Percentiles rank a stretch among this genome's conserved stretches.
phyloP scores from a whole-genome alignment of 2,329 filamentous ascomycete genomes.

The Davidsoniella neocaledoniae region DNA sequence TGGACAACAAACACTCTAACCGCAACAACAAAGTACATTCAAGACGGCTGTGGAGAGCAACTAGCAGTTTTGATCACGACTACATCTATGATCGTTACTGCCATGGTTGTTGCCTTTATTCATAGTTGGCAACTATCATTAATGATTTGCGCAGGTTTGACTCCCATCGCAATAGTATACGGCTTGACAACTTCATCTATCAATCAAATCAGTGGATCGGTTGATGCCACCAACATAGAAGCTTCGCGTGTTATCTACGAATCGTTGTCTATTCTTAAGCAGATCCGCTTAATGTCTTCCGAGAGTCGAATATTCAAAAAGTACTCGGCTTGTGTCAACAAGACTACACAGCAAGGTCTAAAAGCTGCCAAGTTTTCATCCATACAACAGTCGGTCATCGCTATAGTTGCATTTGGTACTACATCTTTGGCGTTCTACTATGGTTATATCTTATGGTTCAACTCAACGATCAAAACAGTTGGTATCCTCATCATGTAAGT shows the following conservation, averaged over 20 bases:
- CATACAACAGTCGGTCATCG: conserved; percentile 15
- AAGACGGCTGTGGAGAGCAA: conserved; percentile 37
- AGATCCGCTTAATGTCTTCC: conserved; percentile 27
- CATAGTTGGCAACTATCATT: conserved; percentile 36
- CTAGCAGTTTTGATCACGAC: conserved; percentile 27
- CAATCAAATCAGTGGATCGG: conserved; percentile 18
- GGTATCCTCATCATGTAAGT: conserved; percentile 16
- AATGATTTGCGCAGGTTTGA: conserved; percentile 28
- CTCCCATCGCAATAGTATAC: conserved; percentile 23
- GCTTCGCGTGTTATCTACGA: conserved; percentile 25
- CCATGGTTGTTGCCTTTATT: conserved; percentile 33
- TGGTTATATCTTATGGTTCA: conserved; percentile 14
- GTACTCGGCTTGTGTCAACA: conserved; percentile 22
- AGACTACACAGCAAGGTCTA: conserved; percentile 20
- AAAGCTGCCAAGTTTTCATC: conserved; percentile 15
- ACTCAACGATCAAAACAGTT: conserved; percentile 13
- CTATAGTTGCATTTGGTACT: conserved; percentile 6
- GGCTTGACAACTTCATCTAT: conserved; percentile 20
- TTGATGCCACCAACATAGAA: conserved; percentile 22
- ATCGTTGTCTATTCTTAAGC: conserved; percentile 24
- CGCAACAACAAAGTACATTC: conserved; percentile 33
- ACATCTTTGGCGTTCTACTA: conserved; percentile 16
- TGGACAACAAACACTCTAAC: conserved; percentile 36
- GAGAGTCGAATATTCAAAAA: conserved; percentile 21
- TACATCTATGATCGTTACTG: conserved; percentile 24